Conservation (phyloP, 805 yeast species). For the Priceomyces castillae region DNA sequence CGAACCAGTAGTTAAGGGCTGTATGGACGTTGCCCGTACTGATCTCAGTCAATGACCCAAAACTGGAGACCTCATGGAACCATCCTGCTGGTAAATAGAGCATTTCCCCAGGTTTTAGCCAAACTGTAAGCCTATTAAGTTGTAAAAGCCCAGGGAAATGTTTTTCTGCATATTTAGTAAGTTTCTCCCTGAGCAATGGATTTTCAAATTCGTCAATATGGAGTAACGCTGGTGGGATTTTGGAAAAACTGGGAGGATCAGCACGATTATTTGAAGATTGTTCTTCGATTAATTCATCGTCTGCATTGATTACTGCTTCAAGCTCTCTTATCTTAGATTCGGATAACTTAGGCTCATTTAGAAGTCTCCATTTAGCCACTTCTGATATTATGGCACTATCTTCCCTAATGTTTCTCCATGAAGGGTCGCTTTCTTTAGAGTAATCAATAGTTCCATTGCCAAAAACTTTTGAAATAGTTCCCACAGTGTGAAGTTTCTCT, state of each 20-base stretch:
- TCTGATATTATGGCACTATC: slow-evolving; percentile 62
- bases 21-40: slow-evolving; percentile 40
- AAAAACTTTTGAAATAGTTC: slow-evolving; percentile 50
- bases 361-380: slow-evolving; percentile 43
- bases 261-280: neutral
- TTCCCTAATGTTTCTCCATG: slow-evolving; percentile 59
- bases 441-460: slow-evolving; percentile 70
- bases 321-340: slow-evolving; percentile 19
- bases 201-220: slow-evolving; percentile 56
- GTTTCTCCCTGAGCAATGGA: slow-evolving; percentile 15
- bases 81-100: slow-evolving; percentile 73
- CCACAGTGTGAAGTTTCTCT: slow-evolving; percentile 58
- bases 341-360: slow-evolving; percentile 15
- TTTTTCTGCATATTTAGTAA: slow-evolving; percentile 35
- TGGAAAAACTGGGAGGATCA: slow-evolving; percentile 66
- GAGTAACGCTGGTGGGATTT: slow-evolving; percentile 58
- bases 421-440: slow-evolving; percentile 50
- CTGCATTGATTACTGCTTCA: slow-evolving; percentile 23
- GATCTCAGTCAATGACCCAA: slow-evolving; percentile 31
- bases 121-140: slow-evolving; percentile 43
- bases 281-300: slow-evolving; percentile 9
- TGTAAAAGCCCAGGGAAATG: slow-evolving; percentile 49
- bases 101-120: slow-evolving; percentile 62
- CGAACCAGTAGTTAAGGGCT: slow-evolving; percentile 74
- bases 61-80: slow-evolving; percentile 79